Percentiles rank a stretch among this genome's conserved stretches.
phyloP scores from a whole-genome alignment of 805 yeast genomes.

The Kockiozyma suomiensis region DNA sequence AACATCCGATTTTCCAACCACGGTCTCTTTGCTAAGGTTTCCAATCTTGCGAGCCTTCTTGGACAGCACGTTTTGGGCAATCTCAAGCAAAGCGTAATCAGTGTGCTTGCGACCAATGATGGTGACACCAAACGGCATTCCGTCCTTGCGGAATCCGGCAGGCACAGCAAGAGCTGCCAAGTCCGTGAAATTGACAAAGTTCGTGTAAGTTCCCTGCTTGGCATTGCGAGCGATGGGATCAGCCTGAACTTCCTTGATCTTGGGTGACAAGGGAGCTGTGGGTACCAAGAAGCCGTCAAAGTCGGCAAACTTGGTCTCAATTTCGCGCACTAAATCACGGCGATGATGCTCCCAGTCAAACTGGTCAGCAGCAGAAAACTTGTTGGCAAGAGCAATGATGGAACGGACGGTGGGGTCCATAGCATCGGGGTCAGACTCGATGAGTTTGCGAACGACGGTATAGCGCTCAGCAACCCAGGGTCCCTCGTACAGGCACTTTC shows the following conservation, averaged over 20 bases:
- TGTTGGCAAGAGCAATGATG: conserved; percentile 76
- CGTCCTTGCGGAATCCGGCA: conserved; percentile 83
- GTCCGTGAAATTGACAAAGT: conserved; percentile 93
- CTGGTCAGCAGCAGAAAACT: conserved; percentile 77
- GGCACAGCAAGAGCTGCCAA: conserved; percentile 90
- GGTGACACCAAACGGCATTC: conserved; percentile 89
- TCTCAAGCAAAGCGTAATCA: conserved; percentile 83
- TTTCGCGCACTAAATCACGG: conserved; percentile 70
- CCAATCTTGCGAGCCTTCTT: conserved; percentile 57
- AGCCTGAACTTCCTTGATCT: conserved; percentile 64
- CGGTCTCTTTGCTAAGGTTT: conserved; percentile 31
- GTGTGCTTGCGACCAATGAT: conserved; percentile 77
- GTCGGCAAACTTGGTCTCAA: conserved; percentile 55
- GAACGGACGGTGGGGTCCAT: conserved; percentile 81
- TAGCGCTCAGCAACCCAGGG: conserved; percentile 98
- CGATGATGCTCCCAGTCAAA: conserved; percentile 87
- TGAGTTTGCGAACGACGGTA: conserved; percentile 74
- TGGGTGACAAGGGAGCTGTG: conserved; percentile 91
- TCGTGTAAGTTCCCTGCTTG: conserved; percentile 94
- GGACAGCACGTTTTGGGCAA: conserved; percentile 70
- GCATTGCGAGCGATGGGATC: conserved; percentile 87
- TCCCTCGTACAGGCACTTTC: conserved; percentile 89
- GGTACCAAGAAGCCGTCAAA: conserved; percentile 86
- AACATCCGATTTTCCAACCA: conserved; percentile 16
- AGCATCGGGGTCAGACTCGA: conserved; percentile 53